Percentiles rank a stretch among this genome's conserved stretches.
These are phyloP conservation scores for Candida tunisiensis DNA, from an alignment of 1,139 yeast genomes.

Conservation along the genomic window DNA sequence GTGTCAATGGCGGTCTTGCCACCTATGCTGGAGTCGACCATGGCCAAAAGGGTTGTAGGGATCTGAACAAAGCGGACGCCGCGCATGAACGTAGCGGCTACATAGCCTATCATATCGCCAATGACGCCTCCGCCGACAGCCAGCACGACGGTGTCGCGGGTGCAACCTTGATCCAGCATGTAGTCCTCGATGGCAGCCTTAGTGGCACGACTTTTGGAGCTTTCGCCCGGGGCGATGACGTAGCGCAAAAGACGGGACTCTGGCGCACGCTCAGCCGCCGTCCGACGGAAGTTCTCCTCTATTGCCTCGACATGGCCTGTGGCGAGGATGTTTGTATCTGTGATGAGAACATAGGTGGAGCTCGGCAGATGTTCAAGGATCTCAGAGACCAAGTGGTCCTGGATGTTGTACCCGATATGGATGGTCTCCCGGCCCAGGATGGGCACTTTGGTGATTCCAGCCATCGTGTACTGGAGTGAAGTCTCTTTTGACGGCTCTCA, in stretches of 20 bases:
- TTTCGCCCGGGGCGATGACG: conserved; percentile 84
- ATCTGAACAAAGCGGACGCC: conserved; percentile 91
- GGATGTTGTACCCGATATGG: conserved; percentile 81
- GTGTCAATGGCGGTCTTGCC: conserved; percentile 99
- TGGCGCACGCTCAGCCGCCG: conserved; percentile 10
- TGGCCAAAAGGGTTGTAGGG: conserved; percentile 84
- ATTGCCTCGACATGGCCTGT: conserved; percentile 40
- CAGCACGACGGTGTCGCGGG: conserved; percentile 85
- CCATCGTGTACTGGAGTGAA: conserved; percentile 1
- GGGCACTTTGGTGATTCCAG: conserved; percentile 10
- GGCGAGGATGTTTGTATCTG: conserved; percentile 67
- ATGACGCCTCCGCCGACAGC: conserved; percentile 99
- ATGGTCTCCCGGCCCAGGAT: conserved; percentile 66
- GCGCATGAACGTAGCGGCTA: conserved; percentile 97
- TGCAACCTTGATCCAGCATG: conserved; percentile 72
- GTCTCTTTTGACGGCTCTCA: neutral
- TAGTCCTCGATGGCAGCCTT: conserved; percentile 92
- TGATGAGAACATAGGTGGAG: conserved; percentile 81
- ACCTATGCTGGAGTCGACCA: conserved; percentile 98
- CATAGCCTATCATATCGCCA: conserved; percentile 98
- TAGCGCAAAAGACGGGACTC: conserved; percentile 52
- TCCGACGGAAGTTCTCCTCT: conserved; percentile 6
- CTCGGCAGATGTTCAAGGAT: conserved; percentile 48
- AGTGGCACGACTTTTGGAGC: conserved; percentile 72
- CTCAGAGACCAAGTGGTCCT: conserved; percentile 57